Base-by-base conservation (phyloP, 495 filamentous ascomycete species). In the Annulohypoxylon nitens region DNA sequence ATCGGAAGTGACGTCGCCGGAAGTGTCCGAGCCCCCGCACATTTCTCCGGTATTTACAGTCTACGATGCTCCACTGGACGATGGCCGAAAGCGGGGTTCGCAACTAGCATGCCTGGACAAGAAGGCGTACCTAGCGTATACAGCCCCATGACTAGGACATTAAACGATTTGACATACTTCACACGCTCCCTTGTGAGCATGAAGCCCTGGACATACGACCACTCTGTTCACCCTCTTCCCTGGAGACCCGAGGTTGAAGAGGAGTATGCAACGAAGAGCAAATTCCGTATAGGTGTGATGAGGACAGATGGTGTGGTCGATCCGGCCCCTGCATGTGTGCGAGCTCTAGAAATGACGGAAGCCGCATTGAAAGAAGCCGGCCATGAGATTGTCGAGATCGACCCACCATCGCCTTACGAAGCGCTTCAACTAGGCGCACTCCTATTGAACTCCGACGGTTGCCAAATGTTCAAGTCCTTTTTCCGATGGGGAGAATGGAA, bases 1-100 rank as follows among this genome's bases (percentile, higher is more conserved):
- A 91, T 99, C 71, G 96, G 96, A 36, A 95, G 93, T 12, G 96
- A 98, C 78, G 95, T 98, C 9, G 95, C 96, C 45, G 96, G 96
- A 10, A 95, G 92, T 9, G 96, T 99, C 1, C 87, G 96, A 30
- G 91, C 87, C 14, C 96, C 96, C 2, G 95, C 96, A 3, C 94
- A 97, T 58, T 98, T 92, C 84, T 91, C 90, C 34, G 96, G 96
- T 2, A 94, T 97, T 77, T 98, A 97, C 79, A 90, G 90, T 2
- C 80, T 99, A 20, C 88, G 94, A 50, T 99, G 96, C 80, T 94
- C 91, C n/a, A 97, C 93, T n/a, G 95, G 96, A 16, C 86, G 96
- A 26, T 99, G 96, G 93, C 94, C 94, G 4, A 97, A 97, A 77
- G 85, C 85, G 43, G 96, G 95, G 5, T 91, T 93, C 69, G 84